These are phyloP conservation scores for Dactylellina leptospora DNA, from an alignment of 2,329 filamentous ascomycete genomes.

Conservation along the genomic window DNA sequence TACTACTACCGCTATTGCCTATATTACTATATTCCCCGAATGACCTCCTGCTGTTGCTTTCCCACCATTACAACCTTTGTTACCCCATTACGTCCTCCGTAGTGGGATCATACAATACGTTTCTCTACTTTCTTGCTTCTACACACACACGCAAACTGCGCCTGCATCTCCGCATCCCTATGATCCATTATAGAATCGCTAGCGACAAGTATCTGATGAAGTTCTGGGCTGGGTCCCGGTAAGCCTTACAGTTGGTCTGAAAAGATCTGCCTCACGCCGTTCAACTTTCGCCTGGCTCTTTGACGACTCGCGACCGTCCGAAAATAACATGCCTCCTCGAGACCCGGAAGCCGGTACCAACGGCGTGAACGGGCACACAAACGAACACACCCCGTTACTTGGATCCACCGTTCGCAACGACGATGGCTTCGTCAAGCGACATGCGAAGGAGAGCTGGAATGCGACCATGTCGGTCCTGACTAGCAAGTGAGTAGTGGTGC, in stretches of 20 bases:
- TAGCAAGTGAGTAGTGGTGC: constrained; percentile 39
- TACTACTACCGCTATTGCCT: constrained; percentile 4
- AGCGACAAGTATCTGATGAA: constrained; percentile 47
- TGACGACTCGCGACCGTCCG: constrained; percentile 34
- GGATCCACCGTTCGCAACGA: constrained; percentile 25
- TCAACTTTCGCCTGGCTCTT: constrained; percentile 53
- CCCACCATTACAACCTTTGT: neutral
- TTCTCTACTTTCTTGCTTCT: neutral
- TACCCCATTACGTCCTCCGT: neutral
- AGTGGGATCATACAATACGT: too few species aligned
- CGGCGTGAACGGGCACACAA: constrained; percentile 44
- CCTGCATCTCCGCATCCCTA: constrained; percentile 29
- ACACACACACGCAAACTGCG: neutral
- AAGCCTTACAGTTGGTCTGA: constrained; percentile 51
- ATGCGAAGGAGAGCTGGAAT: constrained; percentile 52
- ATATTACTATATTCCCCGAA: constrained; percentile 16
- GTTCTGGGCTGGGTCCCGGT: constrained; percentile 52
- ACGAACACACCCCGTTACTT: constrained; percentile 49
- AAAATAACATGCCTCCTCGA: constrained; percentile 44
- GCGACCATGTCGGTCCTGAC: constrained; percentile 51
- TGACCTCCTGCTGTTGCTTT: neutral
- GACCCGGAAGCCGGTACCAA: constrained; percentile 43
- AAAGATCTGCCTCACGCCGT: constrained; percentile 52
- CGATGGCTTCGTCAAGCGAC: constrained; percentile 49
- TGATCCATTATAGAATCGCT: constrained; percentile 35